phyloP scores from a whole-genome alignment of 2,329 filamentous ascomycete species.

The Botrytis pseudocinerea region DNA sequence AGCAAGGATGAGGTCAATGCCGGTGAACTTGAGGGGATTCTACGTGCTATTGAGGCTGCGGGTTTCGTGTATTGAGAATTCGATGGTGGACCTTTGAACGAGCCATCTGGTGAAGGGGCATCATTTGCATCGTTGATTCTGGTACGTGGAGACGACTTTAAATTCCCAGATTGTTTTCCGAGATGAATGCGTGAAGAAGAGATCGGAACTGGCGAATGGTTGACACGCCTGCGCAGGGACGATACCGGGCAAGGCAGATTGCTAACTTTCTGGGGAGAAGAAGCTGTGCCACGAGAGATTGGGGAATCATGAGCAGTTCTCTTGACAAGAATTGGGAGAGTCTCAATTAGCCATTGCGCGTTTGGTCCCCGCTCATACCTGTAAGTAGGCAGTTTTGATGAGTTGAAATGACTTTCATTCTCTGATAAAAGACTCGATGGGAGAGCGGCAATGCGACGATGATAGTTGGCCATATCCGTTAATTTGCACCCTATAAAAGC shows the following conservation, averaged over 20 bases:
- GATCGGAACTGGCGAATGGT: background rate
- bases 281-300: background rate
- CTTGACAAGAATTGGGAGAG: background rate
- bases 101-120: background rate
- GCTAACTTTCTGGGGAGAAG: background rate
- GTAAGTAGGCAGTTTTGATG: background rate
- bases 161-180: background rate
- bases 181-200: too few relatives aligned
- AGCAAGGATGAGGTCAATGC: background rate
- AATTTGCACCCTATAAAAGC: background rate
- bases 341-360: background rate
- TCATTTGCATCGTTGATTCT: background rate
- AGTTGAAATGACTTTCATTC: background rate
- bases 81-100: background rate
- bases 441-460: background rate
- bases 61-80: background rate
- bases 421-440: background rate
- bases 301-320: background rate
- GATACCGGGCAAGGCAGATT: constrained; percentile 4
- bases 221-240: background rate
- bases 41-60: background rate
- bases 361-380: background rate
- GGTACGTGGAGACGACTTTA: background rate
- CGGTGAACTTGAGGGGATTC: background rate
- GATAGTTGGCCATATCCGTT: background rate